Percentiles rank a stretch among this genome's conserved stretches.
These are phyloP conservation scores for Parietaria judaica DNA, from an alignment of 306 rosid species.

Conservation along the genomic window DNA sequence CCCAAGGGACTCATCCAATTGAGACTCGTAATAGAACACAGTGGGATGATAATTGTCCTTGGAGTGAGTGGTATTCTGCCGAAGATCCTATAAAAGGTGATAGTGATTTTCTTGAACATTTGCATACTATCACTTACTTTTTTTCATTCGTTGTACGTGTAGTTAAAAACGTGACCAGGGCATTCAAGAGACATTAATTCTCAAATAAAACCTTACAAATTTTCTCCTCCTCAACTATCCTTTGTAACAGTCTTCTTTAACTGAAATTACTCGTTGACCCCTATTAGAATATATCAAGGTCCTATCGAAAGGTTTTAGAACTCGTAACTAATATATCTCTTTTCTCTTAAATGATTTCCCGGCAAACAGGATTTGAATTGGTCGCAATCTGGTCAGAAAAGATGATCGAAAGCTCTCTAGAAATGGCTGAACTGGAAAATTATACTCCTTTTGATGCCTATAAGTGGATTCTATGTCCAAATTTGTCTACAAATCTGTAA, in stretches of 20 bases:
- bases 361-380: slow-evolving; percentile 74
- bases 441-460: slow-evolving; percentile 82
- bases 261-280: no score
- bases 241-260: no score
- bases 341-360: slow-evolving; percentile 29
- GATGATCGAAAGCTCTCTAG: slow-evolving; percentile 73
- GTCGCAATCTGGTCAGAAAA: slow-evolving; percentile 75
- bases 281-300: no score
- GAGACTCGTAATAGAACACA: slow-evolving; percentile 50
- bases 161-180: neutral
- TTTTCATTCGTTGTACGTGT: neutral
- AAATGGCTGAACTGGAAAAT: slow-evolving; percentile 98
- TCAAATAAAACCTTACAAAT: no score
- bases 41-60: slow-evolving; percentile 94
- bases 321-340: slow-evolving; percentile 3
- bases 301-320: neutral
- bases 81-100: slow-evolving; percentile 96
- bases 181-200: no score
- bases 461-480: slow-evolving; percentile 73
- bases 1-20: slow-evolving; percentile 31
- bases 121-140: neutral
- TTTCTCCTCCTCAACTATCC: no score
- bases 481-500: slow-evolving; percentile 47
- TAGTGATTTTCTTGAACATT: neutral
- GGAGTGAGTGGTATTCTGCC: slow-evolving; percentile 97